Percentiles rank a stretch among this genome's conserved stretches.
These are phyloP conservation scores for Kluyveromyces nonfermentans DNA, from an alignment of 805 yeast genomes.

Conservation along the genomic window DNA sequence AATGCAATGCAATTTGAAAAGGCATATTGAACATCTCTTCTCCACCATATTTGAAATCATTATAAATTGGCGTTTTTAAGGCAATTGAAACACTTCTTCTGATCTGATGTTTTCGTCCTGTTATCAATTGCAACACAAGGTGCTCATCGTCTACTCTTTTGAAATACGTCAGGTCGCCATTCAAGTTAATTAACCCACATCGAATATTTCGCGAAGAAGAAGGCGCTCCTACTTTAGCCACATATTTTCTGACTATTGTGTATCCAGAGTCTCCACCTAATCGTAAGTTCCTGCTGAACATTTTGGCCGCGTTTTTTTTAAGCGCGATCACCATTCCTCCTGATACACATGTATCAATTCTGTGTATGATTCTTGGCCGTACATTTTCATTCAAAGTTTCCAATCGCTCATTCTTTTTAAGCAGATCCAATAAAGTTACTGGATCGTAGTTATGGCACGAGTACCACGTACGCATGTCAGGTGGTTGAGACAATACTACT, in stretches of 20 bases:
- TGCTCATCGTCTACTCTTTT: conserved; percentile 14
- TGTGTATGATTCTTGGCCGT: conserved; percentile 26
- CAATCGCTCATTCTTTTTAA: conserved; percentile 5
- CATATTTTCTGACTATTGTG: conserved; percentile 29
- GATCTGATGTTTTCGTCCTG: conserved; percentile 36
- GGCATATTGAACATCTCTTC: conserved; percentile 3
- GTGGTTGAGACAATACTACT: conserved; percentile 29
- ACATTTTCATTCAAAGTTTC: neutral
- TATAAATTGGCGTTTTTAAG: conserved; percentile 22
- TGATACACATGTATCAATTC: conserved; percentile 33
- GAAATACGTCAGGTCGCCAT: conserved; percentile 15
- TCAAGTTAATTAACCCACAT: conserved; percentile 7
- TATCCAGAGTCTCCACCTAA: conserved; percentile 32
- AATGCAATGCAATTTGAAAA: conserved; percentile 32
- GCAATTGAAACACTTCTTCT: conserved; percentile 24
- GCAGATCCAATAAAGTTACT: conserved; percentile 14
- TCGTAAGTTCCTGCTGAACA: conserved; percentile 26
- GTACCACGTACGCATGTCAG: conserved; percentile 11
- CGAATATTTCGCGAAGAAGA: neutral
- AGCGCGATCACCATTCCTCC: conserved; percentile 34
- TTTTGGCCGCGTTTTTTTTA: conserved; percentile 25
- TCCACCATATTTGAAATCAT: conserved; percentile 25
- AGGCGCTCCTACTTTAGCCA: conserved; percentile 19
- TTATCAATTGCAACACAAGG: conserved; percentile 25
- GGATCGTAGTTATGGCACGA: conserved; percentile 7